Percentiles rank a stretch among this genome's conserved stretches.
Evolutionary conservation across 139 green algal genomes (phyloP).

Genomic region (Deuterostichococcus epilithicus): DNA sequence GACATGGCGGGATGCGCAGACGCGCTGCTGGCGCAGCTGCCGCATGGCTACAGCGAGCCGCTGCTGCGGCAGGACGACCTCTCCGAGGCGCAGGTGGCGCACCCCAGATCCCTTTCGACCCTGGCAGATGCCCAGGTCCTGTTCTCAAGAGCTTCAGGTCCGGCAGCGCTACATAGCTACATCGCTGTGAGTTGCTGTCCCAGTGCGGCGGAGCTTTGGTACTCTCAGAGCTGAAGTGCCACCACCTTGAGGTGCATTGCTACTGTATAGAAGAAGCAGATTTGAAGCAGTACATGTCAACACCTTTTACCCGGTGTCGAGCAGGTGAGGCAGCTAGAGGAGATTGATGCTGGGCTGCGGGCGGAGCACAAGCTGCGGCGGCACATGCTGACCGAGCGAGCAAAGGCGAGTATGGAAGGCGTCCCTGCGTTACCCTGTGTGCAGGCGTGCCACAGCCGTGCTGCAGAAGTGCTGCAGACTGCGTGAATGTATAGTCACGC

Average conservation of each 20-base stretch:
- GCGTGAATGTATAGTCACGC: no score
- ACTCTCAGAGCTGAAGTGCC: no score
- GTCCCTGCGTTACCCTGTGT: not conserved
- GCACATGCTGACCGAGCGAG: constrained; percentile 65
- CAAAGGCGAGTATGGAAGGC: constrained; percentile 45
- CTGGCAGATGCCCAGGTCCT: not conserved
- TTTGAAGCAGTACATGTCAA: no score
- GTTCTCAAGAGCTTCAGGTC: not conserved
- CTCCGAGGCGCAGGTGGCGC: constrained; percentile 22
- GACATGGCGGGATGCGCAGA: not conserved
- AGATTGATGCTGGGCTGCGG: constrained; percentile 38
- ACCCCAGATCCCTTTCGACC: not conserved
- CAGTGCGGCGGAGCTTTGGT: no score
- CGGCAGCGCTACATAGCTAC: no score
- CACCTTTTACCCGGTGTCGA: not conserved
- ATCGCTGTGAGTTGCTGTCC: not conserved
- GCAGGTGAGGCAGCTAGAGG: constrained; percentile 29
- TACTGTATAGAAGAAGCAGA: no score
- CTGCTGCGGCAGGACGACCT: constrained; percentile 26
- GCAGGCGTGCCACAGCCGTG: not conserved
- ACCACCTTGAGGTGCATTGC: no score
- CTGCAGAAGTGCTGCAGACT: no score
- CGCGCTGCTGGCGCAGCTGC: constrained; percentile 24
- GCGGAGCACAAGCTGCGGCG: constrained; percentile 45
- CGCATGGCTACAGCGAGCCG: constrained; percentile 30